Conservation (phyloP, 257 asterid species). For the Orobanche coerulescens region DNA sequence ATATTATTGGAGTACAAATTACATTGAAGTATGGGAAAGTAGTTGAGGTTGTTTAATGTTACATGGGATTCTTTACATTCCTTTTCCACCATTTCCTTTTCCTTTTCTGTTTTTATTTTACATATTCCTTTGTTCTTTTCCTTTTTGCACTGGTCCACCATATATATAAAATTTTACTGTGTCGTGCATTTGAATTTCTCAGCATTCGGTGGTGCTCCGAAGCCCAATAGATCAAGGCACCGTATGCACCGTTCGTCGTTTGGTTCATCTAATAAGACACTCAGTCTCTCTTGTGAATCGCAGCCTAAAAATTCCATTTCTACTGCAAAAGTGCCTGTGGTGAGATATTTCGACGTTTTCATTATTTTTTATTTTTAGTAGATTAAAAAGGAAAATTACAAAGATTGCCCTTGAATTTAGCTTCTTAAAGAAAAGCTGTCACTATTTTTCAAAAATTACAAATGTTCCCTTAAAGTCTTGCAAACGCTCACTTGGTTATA, state of each 20-base stretch:
- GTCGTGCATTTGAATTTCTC: constrained; percentile 19
- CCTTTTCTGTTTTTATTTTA: constrained; percentile 16
- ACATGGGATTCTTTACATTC: constrained; percentile 53
- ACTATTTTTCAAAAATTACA: no score
- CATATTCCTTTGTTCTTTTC: no score
- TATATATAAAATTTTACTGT: constrained; percentile 28
- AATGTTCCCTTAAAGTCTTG: no score
- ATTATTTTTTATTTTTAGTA: no score
- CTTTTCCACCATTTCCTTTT: constrained; percentile 14
- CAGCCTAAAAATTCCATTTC: constrained; percentile 62
- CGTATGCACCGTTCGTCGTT: constrained; percentile 54
- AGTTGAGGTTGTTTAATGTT: constrained; percentile 32
- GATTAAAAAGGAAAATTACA: no score
- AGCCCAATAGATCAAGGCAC: constrained; percentile 63
- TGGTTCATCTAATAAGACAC: constrained; percentile 51
- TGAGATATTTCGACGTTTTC: no score
- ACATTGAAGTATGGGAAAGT: constrained; percentile 6
- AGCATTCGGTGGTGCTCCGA: constrained; percentile 79
- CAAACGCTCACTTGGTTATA: no score
- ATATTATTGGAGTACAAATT: neutral
- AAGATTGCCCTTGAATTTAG: no score
- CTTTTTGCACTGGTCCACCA: constrained; percentile 43
- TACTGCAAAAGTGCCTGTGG: constrained; percentile 42
- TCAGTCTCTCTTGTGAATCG: constrained; percentile 57
- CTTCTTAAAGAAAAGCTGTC: no score